Conservation (phyloP, 805 yeast genomes). For the Candida glaebosa region DNA sequence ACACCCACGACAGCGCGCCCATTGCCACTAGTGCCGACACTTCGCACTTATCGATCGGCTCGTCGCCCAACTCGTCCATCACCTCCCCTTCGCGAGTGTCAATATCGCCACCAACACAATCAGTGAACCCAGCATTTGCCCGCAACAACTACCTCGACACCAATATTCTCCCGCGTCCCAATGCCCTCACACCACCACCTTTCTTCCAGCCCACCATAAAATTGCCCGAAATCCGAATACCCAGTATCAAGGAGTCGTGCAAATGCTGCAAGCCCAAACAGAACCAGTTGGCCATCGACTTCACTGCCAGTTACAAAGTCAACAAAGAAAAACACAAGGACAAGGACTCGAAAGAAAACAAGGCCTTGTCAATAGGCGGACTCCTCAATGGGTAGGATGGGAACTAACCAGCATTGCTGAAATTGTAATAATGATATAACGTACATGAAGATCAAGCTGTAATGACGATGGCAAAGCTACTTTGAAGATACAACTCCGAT, state of each 20-base stretch:
- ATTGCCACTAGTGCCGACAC: neutral
- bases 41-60: neutral
- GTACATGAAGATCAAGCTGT: no score
- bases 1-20: neutral
- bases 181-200: neutral
- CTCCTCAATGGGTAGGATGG: conserved; percentile 27
- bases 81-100: neutral
- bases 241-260: neutral
- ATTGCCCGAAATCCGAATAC: conserved; percentile 3
- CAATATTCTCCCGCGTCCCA: conserved; percentile 1
- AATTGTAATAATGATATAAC: no score
- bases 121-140: neutral
- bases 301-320: conserved; percentile 13
- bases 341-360: conserved; percentile 12
- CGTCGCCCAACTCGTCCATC: neutral
- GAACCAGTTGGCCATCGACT: conserved; percentile 19
- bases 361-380: conserved; percentile 38
- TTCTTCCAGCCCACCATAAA: conserved; percentile 2
- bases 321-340: conserved; percentile 7
- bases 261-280: conserved; percentile 3
- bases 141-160: neutral
- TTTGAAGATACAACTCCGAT: no score
- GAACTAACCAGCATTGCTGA: no score
- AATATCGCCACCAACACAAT: conserved; percentile 1
- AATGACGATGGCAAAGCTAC: no score